Evolutionary conservation across 1,139 yeast species (phyloP), one percentile per base, ranked within the genome.

Genomic region (Geotrichum bryndzae): DNA sequence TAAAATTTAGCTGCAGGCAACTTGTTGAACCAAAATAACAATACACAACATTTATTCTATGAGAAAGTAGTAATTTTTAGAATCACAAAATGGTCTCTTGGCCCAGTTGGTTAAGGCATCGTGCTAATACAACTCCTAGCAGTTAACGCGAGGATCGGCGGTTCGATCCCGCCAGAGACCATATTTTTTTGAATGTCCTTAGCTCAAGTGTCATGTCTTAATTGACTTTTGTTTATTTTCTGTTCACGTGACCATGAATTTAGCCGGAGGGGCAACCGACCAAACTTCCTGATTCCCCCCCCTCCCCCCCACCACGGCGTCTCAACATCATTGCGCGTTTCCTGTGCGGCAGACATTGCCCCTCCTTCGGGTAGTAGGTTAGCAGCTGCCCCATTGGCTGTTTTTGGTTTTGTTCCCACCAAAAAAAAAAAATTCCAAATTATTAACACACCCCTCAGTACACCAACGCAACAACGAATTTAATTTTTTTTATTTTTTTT

Each of bases 41-140:
- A 18, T 18, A 18, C 18, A 18, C 18, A 18, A 18, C 18, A 18
- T 1, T 18, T 18, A 18, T 1, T 18, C 1, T 18, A 18, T 18
- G 18, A 18, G 1, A 18, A 18, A 18, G 18, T 18, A 18, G 18
- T 18, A 18, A 18, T 18, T 18, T 18, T 18, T 1, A 18, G 18
- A 18, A 18, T 33, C 2, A 10, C 29, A 27, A 27, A 52, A 11
- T 54, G 62, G 62, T 59, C 62, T 59, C 62, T 59, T 59, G 62
- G 62, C 62, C 62, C 62, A 59, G 62, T 59, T 59, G 62, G 62
- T 59, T 59, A 59, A 59, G 62, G 62, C 62, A 59, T 18, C 18
- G 18, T 18, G 18, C 18, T 18, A 18, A 18, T 18, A 18, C 18
- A 18, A 18, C 18, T 18, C 18, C 18, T 18, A 18, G 18, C 18